These are phyloP conservation scores for Zancudomyces culisetae DNA, from an alignment of 371 early-diverging fungal species.

Conservation along the genomic window DNA sequence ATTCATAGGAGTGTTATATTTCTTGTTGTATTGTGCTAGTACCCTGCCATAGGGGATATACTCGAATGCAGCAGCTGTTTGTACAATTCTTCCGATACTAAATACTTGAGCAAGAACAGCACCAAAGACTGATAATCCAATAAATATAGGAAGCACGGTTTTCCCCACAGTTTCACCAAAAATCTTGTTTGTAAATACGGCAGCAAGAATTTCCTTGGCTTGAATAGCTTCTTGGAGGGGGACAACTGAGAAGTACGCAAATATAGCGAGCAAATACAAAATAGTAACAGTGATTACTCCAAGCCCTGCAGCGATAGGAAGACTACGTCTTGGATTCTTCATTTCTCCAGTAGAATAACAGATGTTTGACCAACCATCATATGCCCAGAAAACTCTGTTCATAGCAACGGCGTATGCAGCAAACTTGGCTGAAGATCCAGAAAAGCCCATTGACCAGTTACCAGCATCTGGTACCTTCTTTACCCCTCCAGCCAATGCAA, in stretches of 20 bases:
- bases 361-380: constrained; percentile 80
- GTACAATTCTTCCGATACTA: constrained; percentile 24
- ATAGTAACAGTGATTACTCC: constrained; percentile 42
- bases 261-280: constrained; percentile 62
- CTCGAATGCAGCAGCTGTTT: constrained; percentile 24
- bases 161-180: constrained; percentile 24
- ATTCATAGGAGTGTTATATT: constrained; percentile 22
- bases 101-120: constrained; percentile 25
- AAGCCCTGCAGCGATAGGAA: constrained; percentile 36
- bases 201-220: constrained; percentile 34
- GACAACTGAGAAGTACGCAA: constrained; percentile 69
- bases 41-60: constrained; percentile 19
- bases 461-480: constrained; percentile 25
- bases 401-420: constrained; percentile 56
- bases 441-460: constrained; percentile 41
- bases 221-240: constrained; percentile 41
- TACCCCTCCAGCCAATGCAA: constrained; percentile 40
- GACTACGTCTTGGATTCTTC: constrained; percentile 56
- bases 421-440: constrained; percentile 31
- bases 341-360: constrained; percentile 81
- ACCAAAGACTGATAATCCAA: constrained; percentile 27
- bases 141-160: constrained; percentile 23
- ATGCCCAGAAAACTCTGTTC: constrained; percentile 63
- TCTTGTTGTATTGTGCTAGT: constrained; percentile 15
- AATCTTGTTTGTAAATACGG: constrained; percentile 20